Percentiles rank a stretch among this genome's conserved stretches.
Evolutionary conservation across 2,329 filamentous ascomycete genomes (phyloP).

Genomic region (Pseudogymnoascus sp.): DNA sequence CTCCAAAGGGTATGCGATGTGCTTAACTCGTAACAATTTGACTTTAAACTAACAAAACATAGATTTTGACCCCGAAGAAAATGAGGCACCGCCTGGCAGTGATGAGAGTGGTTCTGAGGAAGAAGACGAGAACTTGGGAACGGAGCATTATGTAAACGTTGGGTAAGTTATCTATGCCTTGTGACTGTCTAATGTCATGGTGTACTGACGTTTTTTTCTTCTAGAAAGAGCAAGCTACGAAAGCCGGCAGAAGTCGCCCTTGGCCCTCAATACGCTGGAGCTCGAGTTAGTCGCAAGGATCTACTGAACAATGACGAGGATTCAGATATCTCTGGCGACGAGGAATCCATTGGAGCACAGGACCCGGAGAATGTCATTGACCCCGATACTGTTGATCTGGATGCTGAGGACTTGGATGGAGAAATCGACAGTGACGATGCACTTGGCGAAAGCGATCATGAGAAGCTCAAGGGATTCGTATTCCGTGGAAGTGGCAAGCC

Average conservation of each 20-base stretch:
- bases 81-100: constrained; percentile 20
- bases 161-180: constrained; percentile 39
- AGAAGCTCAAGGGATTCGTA: constrained; percentile 68
- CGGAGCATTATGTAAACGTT: constrained; percentile 80
- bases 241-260: constrained; percentile 62
- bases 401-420: constrained; percentile 47
- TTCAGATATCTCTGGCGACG: constrained; percentile 37
- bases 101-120: constrained; percentile 40
- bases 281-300: constrained; percentile 63
- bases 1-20: constrained; percentile 45
- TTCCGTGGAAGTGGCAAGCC: constrained; percentile 54
- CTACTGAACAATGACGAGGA: constrained; percentile 50
- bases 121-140: constrained; percentile 53
- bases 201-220: constrained; percentile 10
- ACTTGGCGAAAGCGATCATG: constrained; percentile 77
- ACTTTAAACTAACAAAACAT: constrained; percentile 3
- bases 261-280: constrained; percentile 74
- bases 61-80: constrained; percentile 36
- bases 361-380: constrained; percentile 35
- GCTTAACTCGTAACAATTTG: neutral
- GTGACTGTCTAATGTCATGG: constrained; percentile 14
- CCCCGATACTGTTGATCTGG: constrained; percentile 48
- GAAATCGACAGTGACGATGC: constrained; percentile 62
- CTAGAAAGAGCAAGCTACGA: constrained; percentile 73
- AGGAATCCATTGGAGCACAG: constrained; percentile 37